These are phyloP conservation scores for Cylindrodendrum hubeiense DNA, from an alignment of 2,329 filamentous ascomycete genomes.

Conservation along the genomic window DNA sequence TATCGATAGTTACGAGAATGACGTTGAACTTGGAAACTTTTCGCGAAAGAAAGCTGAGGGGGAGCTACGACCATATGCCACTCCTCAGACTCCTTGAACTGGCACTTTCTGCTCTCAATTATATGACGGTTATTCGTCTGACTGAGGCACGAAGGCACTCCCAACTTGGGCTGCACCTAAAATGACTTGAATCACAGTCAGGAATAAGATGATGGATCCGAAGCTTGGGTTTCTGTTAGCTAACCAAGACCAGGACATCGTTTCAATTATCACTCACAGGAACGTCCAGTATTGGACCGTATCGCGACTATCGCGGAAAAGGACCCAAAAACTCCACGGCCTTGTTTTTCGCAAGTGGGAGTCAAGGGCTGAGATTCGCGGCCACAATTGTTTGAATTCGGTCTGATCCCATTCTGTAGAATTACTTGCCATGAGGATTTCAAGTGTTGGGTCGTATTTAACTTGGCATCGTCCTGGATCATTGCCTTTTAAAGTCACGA, in stretches of 20 bases:
- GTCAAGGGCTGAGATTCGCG: background rate
- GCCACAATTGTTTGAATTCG: background rate
- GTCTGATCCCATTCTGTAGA: background rate
- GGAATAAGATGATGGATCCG: background rate
- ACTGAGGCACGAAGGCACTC: background rate
- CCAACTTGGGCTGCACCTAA: background rate
- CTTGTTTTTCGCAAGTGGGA: background rate
- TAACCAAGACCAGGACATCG: background rate
- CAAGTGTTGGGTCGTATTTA: background rate
- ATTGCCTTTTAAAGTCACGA: background rate
- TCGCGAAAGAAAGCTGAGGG: too few species aligned
- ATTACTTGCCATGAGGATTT: background rate
- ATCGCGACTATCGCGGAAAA: background rate
- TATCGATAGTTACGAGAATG: too few species aligned
- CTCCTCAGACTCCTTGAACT: too few species aligned
- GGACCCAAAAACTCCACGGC: background rate
- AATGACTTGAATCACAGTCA: background rate
- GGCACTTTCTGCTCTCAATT: too few species aligned
- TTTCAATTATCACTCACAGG: background rate
- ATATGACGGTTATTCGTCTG: background rate
- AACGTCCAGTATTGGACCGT: background rate
- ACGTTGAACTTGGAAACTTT: too few species aligned
- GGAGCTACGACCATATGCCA: too few species aligned
- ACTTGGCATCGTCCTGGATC: background rate
- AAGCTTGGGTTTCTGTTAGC: background rate